Percentiles rank a stretch among this genome's conserved stretches.
Conservation (phyloP, 768 basidiomycete species). For the Tremella fuciformis region DNA sequence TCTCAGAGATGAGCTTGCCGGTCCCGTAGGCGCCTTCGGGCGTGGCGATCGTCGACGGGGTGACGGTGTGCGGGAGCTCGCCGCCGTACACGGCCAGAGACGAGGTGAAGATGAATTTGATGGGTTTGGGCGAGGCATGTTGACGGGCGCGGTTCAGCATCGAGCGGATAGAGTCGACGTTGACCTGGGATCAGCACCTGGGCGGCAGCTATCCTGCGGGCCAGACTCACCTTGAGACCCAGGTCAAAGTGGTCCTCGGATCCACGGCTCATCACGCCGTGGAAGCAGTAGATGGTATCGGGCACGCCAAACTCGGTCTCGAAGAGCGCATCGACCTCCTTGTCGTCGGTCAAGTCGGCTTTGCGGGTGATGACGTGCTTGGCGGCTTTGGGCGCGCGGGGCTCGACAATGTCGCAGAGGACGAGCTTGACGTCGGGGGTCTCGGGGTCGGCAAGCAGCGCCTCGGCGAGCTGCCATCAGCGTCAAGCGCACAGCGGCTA, state of each 20-base stretch:
- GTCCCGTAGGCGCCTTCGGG: slow-evolving; percentile 63
- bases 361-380: slow-evolving; percentile 42
- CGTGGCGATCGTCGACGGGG: slow-evolving; percentile 58
- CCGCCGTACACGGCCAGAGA: slow-evolving; percentile 64
- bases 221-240: slow-evolving; percentile 44
- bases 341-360: slow-evolving; percentile 45
- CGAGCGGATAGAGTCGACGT: slow-evolving; percentile 60
- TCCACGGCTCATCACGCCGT: slow-evolving; percentile 52
- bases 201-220: not conserved
- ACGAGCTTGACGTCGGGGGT: slow-evolving; percentile 56
- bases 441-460: slow-evolving; percentile 40
- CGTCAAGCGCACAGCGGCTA: not conserved
- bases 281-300: slow-evolving; percentile 51
- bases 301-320: slow-evolving; percentile 49
- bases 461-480: slow-evolving; percentile 33
- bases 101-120: slow-evolving; percentile 63
- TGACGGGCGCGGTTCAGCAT: slow-evolving; percentile 49
- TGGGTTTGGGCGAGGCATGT: slow-evolving; percentile 32
- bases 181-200: slow-evolving; percentile 53
- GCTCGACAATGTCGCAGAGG: slow-evolving; percentile 57
- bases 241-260: slow-evolving; percentile 52
- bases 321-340: slow-evolving; percentile 44
- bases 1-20: slow-evolving; percentile 60
- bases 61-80: slow-evolving; percentile 55
- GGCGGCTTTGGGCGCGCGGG: slow-evolving; percentile 46